A percentile compares a stretch with the other conserved stretches of the same genome.
Conservation (phyloP, 2,329 filamentous ascomycete species). For the Polychaeton citri region DNA sequence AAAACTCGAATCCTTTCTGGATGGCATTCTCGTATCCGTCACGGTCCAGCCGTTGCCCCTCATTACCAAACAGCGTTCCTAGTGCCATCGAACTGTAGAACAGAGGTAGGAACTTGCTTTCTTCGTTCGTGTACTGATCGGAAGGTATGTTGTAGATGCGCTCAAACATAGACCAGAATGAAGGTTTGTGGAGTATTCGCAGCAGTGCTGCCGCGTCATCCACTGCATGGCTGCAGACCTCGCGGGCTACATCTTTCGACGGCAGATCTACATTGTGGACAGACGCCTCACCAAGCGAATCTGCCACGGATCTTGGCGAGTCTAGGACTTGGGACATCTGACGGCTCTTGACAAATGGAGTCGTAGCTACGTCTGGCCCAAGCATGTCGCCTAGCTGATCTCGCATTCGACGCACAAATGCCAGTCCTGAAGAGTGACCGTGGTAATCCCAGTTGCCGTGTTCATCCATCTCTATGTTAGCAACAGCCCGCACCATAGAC, state of each 20-base stretch:
- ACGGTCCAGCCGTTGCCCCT: conserved; percentile 21
- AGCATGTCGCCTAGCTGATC: conserved; percentile 74
- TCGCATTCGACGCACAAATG: conserved; percentile 76
- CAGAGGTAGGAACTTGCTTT: conserved; percentile 35
- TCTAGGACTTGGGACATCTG: conserved; percentile 50
- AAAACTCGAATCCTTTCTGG: conserved; percentile 38
- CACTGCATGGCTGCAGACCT: conserved; percentile 46
- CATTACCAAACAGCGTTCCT: conserved; percentile 32
- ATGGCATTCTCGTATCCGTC: conserved; percentile 33
- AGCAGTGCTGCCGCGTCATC: conserved; percentile 50
- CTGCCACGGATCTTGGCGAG: conserved; percentile 45
- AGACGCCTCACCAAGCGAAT: conserved; percentile 47
- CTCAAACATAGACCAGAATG: conserved; percentile 66
- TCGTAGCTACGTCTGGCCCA: conserved; percentile 45
- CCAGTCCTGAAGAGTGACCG: conserved; percentile 79
- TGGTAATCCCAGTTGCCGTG: conserved; percentile 90
- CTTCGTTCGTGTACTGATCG: conserved; percentile 31
- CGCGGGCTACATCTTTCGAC: conserved; percentile 41
- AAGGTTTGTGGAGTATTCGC: conserved; percentile 67
- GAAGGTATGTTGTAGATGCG: conserved; percentile 57
- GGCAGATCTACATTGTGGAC: conserved; percentile 54
- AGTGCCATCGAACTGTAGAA: conserved; percentile 36
- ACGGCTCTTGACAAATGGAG: conserved; percentile 44
- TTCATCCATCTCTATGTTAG: conserved; percentile 82
- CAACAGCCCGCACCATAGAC: conserved; percentile 90